phyloP scores from a whole-genome alignment of 495 filamentous ascomycete genomes.

The Hypoxylon fragiforme region DNA sequence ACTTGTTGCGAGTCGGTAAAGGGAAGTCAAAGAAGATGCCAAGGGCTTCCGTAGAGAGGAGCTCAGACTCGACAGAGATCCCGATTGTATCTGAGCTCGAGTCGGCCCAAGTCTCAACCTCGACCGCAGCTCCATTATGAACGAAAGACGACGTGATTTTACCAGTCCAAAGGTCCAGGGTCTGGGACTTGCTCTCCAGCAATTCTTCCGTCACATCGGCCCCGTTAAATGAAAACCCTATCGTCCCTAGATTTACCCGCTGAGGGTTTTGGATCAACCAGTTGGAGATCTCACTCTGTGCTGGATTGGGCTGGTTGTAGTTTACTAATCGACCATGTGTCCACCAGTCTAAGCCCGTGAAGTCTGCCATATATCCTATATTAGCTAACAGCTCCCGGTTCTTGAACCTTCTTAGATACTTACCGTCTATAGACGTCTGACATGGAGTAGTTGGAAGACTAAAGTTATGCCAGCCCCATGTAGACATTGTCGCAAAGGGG shows the following conservation, averaged over 20 bases:
- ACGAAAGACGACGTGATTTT: conserved; percentile 50
- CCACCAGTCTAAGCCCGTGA: conserved; percentile 55
- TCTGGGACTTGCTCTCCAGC: conserved; percentile 45
- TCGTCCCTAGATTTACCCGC: conserved; percentile 51
- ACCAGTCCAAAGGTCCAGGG: conserved; percentile 55
- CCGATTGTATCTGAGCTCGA: conserved; percentile 52
- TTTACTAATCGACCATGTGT: conserved; percentile 58
- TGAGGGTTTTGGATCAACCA: conserved; percentile 60
- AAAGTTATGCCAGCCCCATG: conserved; percentile 63
- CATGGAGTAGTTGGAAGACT: conserved; percentile 50
- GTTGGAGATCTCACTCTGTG: conserved; percentile 53
- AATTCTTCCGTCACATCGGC: conserved; percentile 46
- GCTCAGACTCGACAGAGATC: conserved; percentile 45
- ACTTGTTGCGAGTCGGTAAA: conserved; percentile 50
- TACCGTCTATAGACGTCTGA: conserved; percentile 45
- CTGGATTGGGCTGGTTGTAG: conserved; percentile 57
- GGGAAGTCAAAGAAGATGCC: conserved; percentile 58
- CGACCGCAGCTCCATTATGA: conserved; percentile 43
- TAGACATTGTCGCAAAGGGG: conserved; percentile 59
- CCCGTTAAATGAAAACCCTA: conserved; percentile 51
- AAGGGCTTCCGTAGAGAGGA: conserved; percentile 40
- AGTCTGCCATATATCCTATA: conserved; percentile 37
- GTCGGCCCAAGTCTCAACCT: conserved; percentile 51
- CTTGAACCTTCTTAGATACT: neutral
- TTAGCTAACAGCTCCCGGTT: conserved; percentile 1